A percentile compares a stretch with the other conserved stretches of the same genome.
Conservation (phyloP, 768 basidiomycete species). For the Neoboletus brunneissimus region DNA sequence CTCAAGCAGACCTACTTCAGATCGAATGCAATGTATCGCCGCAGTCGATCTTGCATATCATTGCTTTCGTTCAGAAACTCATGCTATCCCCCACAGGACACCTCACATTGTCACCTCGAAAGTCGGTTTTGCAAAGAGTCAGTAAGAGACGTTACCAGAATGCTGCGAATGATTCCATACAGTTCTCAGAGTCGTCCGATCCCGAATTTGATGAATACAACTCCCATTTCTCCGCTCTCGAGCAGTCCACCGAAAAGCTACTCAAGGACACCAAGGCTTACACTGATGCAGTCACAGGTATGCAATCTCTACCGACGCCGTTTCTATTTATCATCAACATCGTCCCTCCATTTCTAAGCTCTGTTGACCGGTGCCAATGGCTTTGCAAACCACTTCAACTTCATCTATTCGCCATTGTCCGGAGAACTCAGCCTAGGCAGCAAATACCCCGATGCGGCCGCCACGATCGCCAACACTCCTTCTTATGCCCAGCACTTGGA, state of each 20-base stretch:
- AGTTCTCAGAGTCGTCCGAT: conserved; percentile 65
- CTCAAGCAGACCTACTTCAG: not conserved
- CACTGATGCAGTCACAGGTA: conserved; percentile 76
- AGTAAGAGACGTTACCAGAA: conserved; percentile 26
- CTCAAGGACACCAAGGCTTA: conserved; percentile 90
- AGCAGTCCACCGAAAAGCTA: conserved; percentile 82
- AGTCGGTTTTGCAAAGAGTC: conserved; percentile 93
- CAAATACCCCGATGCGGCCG: conserved; percentile 73
- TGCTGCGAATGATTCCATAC: conserved; percentile 1
- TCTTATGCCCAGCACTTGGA: conserved; percentile 73
- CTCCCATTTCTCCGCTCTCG: conserved; percentile 72
- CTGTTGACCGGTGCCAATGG: conserved; percentile 65
- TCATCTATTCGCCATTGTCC: conserved; percentile 60
- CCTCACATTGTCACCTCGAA: conserved; percentile 86
- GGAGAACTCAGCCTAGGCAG: conserved; percentile 78
- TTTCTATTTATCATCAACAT: not conserved
- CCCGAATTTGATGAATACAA: conserved; percentile 88
- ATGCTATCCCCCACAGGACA: conserved; percentile 49
- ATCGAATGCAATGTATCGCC: not conserved
- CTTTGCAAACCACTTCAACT: conserved; percentile 61
- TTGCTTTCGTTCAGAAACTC: conserved; percentile 9
- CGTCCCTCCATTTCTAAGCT: conserved; percentile 35
- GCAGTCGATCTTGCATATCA: conserved; percentile 3
- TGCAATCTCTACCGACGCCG: conserved; percentile 1
- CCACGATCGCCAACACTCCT: conserved; percentile 76